These are phyloP conservation scores for Passalora sequoiae DNA, from an alignment of 2,329 filamentous ascomycete species.

Conservation along the genomic window DNA sequence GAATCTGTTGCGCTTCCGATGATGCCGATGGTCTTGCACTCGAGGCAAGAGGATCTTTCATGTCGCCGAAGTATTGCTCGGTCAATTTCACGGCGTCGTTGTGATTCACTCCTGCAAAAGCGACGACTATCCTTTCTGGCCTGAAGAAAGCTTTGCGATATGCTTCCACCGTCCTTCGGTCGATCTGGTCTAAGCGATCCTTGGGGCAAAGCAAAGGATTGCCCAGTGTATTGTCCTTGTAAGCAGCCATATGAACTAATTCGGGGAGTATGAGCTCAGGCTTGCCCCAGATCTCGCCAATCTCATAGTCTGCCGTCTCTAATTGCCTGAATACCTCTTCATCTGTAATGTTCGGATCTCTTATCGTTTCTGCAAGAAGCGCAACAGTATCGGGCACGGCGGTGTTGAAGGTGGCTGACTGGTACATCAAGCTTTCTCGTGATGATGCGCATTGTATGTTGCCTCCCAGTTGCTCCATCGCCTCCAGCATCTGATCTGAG, in stretches of 20 bases:
- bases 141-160: slow-evolving; percentile 81
- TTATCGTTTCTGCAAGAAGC: slow-evolving; percentile 88
- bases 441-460: slow-evolving; percentile 97
- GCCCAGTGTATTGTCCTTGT: slow-evolving; percentile 90
- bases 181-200: slow-evolving; percentile 71
- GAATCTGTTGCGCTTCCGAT: slow-evolving; percentile 25
- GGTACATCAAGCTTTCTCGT: slow-evolving; percentile 96
- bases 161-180: slow-evolving; percentile 64
- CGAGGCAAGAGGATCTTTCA: slow-evolving; percentile 47
- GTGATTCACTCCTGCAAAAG: slow-evolving; percentile 89
- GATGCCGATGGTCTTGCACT: slow-evolving; percentile 4
- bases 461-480: slow-evolving; percentile 80
- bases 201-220: slow-evolving; percentile 88
- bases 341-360: slow-evolving; percentile 76
- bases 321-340: slow-evolving; percentile 83
- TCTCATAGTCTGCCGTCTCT: slow-evolving; percentile 89
- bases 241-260: slow-evolving; percentile 90
- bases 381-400: slow-evolving; percentile 77
- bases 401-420: slow-evolving; percentile 94
- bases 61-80: slow-evolving; percentile 85
- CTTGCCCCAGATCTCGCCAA: slow-evolving; percentile 95
- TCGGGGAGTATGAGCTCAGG: slow-evolving; percentile 94
- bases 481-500: slow-evolving; percentile 80
- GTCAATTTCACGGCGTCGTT: slow-evolving; percentile 70
- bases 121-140: slow-evolving; percentile 87